Conservation (phyloP, 805 yeast species). For the Teunomyces cretensis region DNA sequence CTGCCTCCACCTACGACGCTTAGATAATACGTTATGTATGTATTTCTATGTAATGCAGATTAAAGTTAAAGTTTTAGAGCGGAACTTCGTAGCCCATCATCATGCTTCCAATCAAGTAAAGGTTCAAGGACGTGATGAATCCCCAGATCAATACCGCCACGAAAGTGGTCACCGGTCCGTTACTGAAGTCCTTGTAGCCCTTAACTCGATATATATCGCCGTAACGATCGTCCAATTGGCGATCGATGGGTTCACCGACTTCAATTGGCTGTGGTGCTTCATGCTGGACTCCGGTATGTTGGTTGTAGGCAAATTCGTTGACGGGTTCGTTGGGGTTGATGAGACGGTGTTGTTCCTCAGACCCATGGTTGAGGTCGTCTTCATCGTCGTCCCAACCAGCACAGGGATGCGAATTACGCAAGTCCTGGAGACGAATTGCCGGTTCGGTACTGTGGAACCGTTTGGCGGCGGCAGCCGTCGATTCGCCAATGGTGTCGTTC, state of each 20-base stretch:
- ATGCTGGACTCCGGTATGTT: background rate
- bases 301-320: background rate
- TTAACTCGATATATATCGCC: conserved; percentile 21
- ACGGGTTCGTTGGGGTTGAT: conserved; percentile 5
- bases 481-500: background rate
- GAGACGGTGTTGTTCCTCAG: conserved; percentile 18
- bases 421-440: conserved; percentile 39
- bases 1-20: conserved; percentile 94
- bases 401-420: conserved; percentile 43
- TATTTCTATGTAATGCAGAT: background rate
- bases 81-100: conserved; percentile 52
- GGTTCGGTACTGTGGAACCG: conserved; percentile 37
- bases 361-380: conserved; percentile 14
- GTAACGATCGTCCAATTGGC: background rate
- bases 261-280: background rate
- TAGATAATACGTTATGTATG: conserved; percentile 33
- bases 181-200: conserved; percentile 66
- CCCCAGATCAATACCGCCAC: conserved; percentile 66
- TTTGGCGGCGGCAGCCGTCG: conserved; percentile 5
- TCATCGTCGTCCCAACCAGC: conserved; percentile 41
- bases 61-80: conserved; percentile 22
- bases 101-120: conserved; percentile 61
- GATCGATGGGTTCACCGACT: background rate
- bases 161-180: conserved; percentile 53
- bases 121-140: conserved; percentile 66